Evolutionary conservation across 805 yeast genomes (phyloP).

Genomic region (Lipomyces japonicus): DNA sequence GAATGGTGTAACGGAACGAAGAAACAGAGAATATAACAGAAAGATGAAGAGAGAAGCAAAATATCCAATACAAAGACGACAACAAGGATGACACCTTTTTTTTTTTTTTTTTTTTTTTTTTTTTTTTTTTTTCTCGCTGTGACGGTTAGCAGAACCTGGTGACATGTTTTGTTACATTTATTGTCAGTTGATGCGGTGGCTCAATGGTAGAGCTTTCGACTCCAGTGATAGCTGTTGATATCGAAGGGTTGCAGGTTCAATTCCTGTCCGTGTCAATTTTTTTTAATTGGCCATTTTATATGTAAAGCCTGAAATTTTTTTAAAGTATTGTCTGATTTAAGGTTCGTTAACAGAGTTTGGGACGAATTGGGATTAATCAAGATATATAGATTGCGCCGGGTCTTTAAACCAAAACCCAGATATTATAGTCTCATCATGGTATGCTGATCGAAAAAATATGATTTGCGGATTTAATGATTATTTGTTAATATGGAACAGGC

Average conservation of each 20-base stretch:
- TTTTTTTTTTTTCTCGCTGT: too few species aligned
- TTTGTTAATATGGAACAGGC: background rate
- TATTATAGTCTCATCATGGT: background rate
- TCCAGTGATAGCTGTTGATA: constrained; percentile 50
- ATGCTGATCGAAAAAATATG: too few species aligned
- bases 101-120: too few species aligned
- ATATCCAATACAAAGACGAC: too few species aligned
- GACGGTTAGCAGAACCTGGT: too few species aligned
- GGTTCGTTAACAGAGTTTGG: too few species aligned
- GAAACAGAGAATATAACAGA: too few species aligned
- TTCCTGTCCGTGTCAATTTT: constrained; percentile 72
- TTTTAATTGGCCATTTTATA: background rate
- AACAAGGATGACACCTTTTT: too few species aligned
- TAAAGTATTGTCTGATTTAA: background rate
- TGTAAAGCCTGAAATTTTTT: background rate
- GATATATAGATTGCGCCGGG: background rate
- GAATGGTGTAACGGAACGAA: too few species aligned
- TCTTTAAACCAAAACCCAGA: background rate
- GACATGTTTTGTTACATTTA: too few species aligned
- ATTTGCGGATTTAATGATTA: background rate
- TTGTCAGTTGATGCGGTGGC: constrained; percentile 72
- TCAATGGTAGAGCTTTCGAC: constrained; percentile 79
- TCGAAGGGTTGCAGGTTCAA: constrained; percentile 86
- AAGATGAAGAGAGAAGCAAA: too few species aligned
- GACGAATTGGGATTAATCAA: too few species aligned